Evolutionary conservation across 2,329 filamentous ascomycete genomes (phyloP), one percentile per base, ranked within the genome.

Genomic region (Aschersonia sp.): DNA sequence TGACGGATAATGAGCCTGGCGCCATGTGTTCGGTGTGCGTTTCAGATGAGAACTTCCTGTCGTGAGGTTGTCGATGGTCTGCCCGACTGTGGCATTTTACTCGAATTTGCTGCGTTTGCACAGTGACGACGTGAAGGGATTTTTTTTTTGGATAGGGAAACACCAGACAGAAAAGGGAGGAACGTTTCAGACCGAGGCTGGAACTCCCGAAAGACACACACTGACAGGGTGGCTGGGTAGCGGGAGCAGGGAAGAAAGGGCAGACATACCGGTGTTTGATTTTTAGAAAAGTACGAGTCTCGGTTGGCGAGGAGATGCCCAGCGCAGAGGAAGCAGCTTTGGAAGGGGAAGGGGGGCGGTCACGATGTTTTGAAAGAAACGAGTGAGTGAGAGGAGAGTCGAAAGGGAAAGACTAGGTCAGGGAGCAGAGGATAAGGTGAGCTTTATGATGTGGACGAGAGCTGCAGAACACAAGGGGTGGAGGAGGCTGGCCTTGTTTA

Each of bases 361-460:
- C 22, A 37, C 35, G 35, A 37, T 37, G 35, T 37, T 12, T 12
- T 37, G 35, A 37, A 42, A 4, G 9, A 14, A 12, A 12, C 7
- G n/a, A 14, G 40, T 42, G 40, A 42, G 14, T 9, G 39, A 10
- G 43, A 32, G 12, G 42, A 47, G 12, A 41, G 31, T 44, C 11
- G 35, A n/a, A 41, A 12, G 31, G 22, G 22, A 22, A 22, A 22
- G 22, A 22, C 22, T 22, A 22, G 32, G 32, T 11, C n/a, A 49
- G 40, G 14, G 14, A 30, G 11, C 11, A 39, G 45, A 35, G 37
- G 45, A 42, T 42, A 42, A 49, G 30, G 32, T 30, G 41, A 32
- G 49, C 35, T 51, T 47, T 49, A 46, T 47, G 46, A 49, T 48
- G 46, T 42, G 44, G 44, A 44, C 37, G 42, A 31, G 35, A 31